Base-by-base conservation (phyloP, 192 early-diverging fungal species). In the Funneliformis mosseae region DNA sequence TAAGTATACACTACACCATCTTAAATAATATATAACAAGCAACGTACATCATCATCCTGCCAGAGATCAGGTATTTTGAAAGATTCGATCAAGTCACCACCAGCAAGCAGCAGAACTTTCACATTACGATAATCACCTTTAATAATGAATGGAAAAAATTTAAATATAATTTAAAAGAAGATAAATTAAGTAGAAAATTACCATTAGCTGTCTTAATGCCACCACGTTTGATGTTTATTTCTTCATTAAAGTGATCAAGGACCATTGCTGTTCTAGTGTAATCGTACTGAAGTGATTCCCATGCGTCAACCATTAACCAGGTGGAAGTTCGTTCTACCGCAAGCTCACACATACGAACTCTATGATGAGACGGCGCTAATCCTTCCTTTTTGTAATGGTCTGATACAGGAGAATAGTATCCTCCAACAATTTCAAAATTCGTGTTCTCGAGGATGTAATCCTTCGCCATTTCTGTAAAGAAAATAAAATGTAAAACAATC, bases 291-390 rank as follows among this genome's bases (percentile, higher is more conserved):
- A 90, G 73, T 63, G 92, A 88, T 81, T 99, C 98, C 97, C 97
- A 99, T 66, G 90, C 87, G 87, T 99, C 98, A 18, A 98, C 96
- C 95, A 97, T 97, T 28, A 99, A 83, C 95, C 96, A 99, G n/a
- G 89, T 84, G 61, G 94, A 95, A 61, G 89, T 93, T 70, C 92
- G 91, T 76, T 94, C 89, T 1, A 93, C 92, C 4, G 96, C 97
- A 46, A 95, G 83, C 78, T 95, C 89, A 87, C 96, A 97, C 98
- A 99, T 99, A 27, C 88, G 84, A 11, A 98, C 95, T 28, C 98
- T 90, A 85, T 99, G 95, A 67, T 89, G 83, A 78, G 94, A 95
- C 18, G 90, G 87, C 0, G 95, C 97, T 28, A 99, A 88, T 9
- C 97, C 98, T 75, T 93, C 92, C 82, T 99, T 98, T 75, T 92